Conservation (phyloP, 805 yeast genomes). For the Zygotorulaspora sp. region DNA sequence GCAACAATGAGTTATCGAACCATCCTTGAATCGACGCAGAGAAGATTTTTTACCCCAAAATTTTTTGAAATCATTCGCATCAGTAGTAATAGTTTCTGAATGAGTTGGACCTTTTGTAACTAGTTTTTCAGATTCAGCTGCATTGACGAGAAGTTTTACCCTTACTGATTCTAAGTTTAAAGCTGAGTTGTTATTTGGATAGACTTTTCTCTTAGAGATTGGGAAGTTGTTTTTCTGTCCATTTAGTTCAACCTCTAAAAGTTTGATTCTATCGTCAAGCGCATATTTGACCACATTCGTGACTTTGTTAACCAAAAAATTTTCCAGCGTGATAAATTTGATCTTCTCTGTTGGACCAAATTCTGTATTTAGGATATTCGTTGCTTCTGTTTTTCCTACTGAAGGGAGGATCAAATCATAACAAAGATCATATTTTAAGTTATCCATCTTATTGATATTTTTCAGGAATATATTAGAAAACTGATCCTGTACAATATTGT, state of each 20-base stretch:
- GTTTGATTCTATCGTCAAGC: conserved; percentile 45
- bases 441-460: conserved; percentile 45
- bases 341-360: conserved; percentile 72
- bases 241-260: conserved; percentile 35
- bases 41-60: conserved; percentile 91
- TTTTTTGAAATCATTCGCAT: conserved; percentile 59
- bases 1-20: conserved; percentile 83
- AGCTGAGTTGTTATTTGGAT: conserved; percentile 34
- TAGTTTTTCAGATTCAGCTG: conserved; percentile 70
- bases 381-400: conserved; percentile 25
- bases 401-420: conserved; percentile 47
- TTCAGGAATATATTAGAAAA: conserved; percentile 73
- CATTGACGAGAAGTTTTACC: conserved; percentile 64
- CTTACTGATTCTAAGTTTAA: conserved; percentile 36
- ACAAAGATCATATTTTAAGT: conserved; percentile 61
- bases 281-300: conserved; percentile 54
- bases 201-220: conserved; percentile 46
- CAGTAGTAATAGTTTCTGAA: conserved; percentile 48
- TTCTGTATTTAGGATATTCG: conserved; percentile 36
- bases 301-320: conserved; percentile 58
- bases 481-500: conserved; percentile 78
- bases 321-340: conserved; percentile 64
- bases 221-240: conserved; percentile 33
- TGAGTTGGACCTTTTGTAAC: conserved; percentile 84
- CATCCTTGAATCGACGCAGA: conserved; percentile 88